Conservation (phyloP, 495 filamentous ascomycete species). For the Hypoxylon fragiforme region DNA sequence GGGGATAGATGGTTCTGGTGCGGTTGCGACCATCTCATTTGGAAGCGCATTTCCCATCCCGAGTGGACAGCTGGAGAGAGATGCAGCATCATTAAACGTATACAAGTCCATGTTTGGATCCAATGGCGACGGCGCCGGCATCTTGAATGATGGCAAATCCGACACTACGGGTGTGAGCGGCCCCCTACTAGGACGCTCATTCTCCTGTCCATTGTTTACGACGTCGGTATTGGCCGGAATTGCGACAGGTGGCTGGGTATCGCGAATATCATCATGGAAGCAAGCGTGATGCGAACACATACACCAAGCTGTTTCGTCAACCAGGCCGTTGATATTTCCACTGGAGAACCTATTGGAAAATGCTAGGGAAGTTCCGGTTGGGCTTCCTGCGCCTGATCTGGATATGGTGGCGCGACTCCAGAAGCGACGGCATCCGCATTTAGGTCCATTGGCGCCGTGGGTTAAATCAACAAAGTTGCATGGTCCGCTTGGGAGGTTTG, state of each 20-base stretch:
- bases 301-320: constrained; percentile 56
- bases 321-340: constrained; percentile 21
- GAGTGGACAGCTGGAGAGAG: constrained; percentile 29
- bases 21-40: constrained; percentile 24
- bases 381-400: constrained; percentile 29
- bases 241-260: constrained; percentile 28
- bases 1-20: constrained; percentile 46
- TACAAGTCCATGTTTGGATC: constrained; percentile 42
- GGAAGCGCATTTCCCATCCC: constrained; percentile 26
- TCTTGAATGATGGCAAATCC: constrained; percentile 43
- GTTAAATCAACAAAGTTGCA: constrained; percentile 66
- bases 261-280: constrained; percentile 60
- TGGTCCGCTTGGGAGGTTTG: constrained; percentile 54
- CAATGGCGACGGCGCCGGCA: constrained; percentile 35
- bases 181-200: constrained; percentile 48
- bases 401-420: constrained; percentile 52
- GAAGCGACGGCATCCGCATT: constrained; percentile 69
- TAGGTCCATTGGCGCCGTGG: constrained; percentile 45
- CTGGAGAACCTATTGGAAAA: constrained; percentile 30
- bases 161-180: constrained; percentile 48
- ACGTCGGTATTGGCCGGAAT: constrained; percentile 19
- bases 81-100: constrained; percentile 34
- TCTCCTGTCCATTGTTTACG: constrained; percentile 46
- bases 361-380: constrained; percentile 31
- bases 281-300: constrained; percentile 75